Percentiles rank a stretch among this genome's conserved stretches.
These are phyloP conservation scores for Anastatica hierochuntica DNA, from an alignment of 345 rosid species.

Conservation along the genomic window DNA sequence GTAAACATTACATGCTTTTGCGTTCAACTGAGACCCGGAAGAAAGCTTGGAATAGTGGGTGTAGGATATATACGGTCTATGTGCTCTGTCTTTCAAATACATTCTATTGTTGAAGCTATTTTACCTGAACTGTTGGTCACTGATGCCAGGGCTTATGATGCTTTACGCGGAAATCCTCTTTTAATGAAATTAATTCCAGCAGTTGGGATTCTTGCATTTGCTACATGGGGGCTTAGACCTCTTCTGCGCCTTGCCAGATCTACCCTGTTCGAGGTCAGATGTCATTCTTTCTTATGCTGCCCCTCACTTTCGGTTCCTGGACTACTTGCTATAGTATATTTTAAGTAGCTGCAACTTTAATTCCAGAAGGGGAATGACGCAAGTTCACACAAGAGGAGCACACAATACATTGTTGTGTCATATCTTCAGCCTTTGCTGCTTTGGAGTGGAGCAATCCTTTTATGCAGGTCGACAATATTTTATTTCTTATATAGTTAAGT, in stretches of 20 bases:
- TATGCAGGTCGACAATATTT: conserved; percentile 55
- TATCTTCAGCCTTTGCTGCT: conserved; percentile 83
- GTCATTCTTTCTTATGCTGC: conserved; percentile 5
- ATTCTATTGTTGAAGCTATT: background rate
- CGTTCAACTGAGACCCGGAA: too few relatives aligned
- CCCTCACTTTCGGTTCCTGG: conserved; percentile 1
- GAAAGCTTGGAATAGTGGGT: too few relatives aligned
- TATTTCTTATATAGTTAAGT: background rate
- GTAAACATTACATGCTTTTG: background rate
- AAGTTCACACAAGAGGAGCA: conserved; percentile 57
- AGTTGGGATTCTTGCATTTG: conserved; percentile 62
- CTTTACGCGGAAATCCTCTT: conserved; percentile 40
- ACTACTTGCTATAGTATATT: conserved; percentile 5
- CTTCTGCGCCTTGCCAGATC: conserved; percentile 47
- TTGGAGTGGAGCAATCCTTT: conserved; percentile 69
- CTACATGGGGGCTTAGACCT: conserved; percentile 77
- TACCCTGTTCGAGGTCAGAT: conserved; percentile 41
- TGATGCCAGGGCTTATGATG: conserved; percentile 46
- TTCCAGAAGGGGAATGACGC: conserved; percentile 47
- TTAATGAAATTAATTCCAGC: conserved; percentile 56
- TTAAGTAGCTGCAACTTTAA: conserved; percentile 1
- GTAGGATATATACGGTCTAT: background rate
- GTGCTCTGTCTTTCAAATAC: background rate
- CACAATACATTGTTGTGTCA: conserved; percentile 45
- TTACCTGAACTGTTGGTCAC: conserved; percentile 1